Conservation (phyloP, 371 early-diverging fungal genomes). For the Zychaea mexicana region DNA sequence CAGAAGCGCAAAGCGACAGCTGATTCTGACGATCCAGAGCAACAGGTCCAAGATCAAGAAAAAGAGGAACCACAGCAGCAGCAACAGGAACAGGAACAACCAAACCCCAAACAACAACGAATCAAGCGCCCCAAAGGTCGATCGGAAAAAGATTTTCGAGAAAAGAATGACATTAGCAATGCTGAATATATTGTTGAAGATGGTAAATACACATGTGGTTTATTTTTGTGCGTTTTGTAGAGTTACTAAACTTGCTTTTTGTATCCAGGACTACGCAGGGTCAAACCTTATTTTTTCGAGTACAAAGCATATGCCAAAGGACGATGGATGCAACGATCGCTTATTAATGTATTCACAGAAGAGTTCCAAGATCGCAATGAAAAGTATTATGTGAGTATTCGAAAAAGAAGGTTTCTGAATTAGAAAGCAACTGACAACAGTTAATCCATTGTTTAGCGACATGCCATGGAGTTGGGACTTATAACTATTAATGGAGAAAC, state of each 20-base stretch:
- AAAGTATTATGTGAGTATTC: slow-evolving; percentile 75
- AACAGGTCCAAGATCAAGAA: background rate
- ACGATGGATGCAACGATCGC: slow-evolving; percentile 80
- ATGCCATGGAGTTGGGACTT: slow-evolving; percentile 78
- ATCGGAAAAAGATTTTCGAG: slow-evolving; percentile 15
- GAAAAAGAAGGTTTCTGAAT: background rate
- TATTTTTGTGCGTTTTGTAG: background rate
- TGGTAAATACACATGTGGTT: slow-evolving; percentile 23
- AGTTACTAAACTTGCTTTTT: background rate
- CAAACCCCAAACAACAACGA: slow-evolving; percentile 8
- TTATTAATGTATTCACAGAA: slow-evolving; percentile 76
- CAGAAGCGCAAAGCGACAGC: slow-evolving; percentile 17
- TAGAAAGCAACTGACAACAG: background rate
- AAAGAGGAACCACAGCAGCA: too few relatives aligned
- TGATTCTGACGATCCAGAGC: background rate
- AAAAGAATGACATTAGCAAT: slow-evolving; percentile 20
- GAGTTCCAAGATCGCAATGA: slow-evolving; percentile 88
- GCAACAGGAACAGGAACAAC: background rate
- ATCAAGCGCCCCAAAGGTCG: background rate
- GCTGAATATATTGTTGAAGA: slow-evolving; percentile 56
- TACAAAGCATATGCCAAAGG: slow-evolving; percentile 88
- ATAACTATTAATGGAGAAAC: slow-evolving; percentile 76
- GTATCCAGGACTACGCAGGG: slow-evolving; percentile 70
- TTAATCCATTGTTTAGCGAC: slow-evolving; percentile 47
- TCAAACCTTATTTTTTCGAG: slow-evolving; percentile 81